phyloP scores from a whole-genome alignment of 169 alveolate species.

The Condylostoma magnum region DNA sequence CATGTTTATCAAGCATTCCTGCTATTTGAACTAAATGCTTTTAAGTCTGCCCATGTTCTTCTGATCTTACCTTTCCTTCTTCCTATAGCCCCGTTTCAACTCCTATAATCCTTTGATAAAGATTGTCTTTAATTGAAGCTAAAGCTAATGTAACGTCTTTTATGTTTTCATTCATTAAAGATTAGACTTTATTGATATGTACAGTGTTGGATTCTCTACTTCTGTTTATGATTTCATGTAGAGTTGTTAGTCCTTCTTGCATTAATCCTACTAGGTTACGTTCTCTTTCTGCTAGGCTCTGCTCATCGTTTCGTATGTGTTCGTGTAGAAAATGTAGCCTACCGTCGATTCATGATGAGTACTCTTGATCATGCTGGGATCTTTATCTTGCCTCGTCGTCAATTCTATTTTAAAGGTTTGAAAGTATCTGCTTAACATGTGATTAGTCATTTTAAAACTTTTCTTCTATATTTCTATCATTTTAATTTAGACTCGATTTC shows the following conservation, averaged over 20 bases:
- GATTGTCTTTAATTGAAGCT: conserved; percentile 2
- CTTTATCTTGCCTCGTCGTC: conserved; percentile 18
- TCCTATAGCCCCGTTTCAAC: conserved; percentile 10
- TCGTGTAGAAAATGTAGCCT: background rate
- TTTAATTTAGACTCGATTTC: background rate
- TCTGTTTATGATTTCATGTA: conserved; percentile 25
- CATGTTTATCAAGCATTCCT: background rate
- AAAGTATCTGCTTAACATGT: background rate
- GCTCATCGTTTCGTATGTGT: conserved; percentile 16
- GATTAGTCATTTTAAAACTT: background rate
- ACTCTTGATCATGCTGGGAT: conserved; percentile 3
- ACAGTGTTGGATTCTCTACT: conserved; percentile 6
- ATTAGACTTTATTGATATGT: conserved; percentile 2
- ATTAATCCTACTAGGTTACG: conserved; percentile 20
- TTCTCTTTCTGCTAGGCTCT: conserved; percentile 14
- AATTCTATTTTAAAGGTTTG: conserved; percentile 2
- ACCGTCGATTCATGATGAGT: conserved; percentile 1
- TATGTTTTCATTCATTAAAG: conserved; percentile 19
- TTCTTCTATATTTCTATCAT: conserved; percentile 10
- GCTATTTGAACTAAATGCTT: background rate
- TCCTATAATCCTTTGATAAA: conserved; percentile 13
- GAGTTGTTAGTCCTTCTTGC: conserved; percentile 26
- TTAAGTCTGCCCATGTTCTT: background rate
- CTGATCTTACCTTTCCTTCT: conserved; percentile 4
- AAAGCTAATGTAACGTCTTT: conserved; percentile 17